These are phyloP conservation scores for Paraurostyla sp. DNA, from an alignment of 73 alveolate species.

Conservation along the genomic window DNA sequence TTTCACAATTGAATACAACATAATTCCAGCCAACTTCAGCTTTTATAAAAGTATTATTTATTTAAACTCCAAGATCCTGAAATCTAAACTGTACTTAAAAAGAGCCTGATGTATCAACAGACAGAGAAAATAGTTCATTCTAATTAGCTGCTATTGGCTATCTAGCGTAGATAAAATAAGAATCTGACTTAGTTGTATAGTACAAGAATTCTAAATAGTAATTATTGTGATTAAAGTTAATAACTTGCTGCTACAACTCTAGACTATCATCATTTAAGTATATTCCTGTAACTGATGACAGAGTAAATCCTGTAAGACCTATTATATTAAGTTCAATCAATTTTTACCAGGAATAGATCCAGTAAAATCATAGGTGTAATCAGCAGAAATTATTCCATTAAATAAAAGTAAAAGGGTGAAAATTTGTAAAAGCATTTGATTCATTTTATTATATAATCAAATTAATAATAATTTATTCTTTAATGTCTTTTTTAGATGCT, in stretches of 20 bases:
- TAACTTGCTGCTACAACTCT: not conserved
- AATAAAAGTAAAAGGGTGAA: too few relatives aligned
- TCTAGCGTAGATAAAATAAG: constrained; percentile 3
- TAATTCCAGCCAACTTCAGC: constrained; percentile 10
- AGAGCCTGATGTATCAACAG: not conserved
- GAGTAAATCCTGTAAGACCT: not conserved
- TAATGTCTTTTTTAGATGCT: too few relatives aligned
- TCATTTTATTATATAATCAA: too few relatives aligned
- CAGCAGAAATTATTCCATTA: too few relatives aligned
- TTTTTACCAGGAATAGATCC: too few relatives aligned
- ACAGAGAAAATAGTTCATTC: not conserved
- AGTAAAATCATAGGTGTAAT: too few relatives aligned
- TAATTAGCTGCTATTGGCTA: not conserved
- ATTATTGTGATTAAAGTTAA: not conserved
- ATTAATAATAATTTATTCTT: too few relatives aligned
- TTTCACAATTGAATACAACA: not conserved
- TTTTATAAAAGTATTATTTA: not conserved
- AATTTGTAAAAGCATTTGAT: too few relatives aligned
- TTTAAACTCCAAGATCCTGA: not conserved
- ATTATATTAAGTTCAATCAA: too few relatives aligned
- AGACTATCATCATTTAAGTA: not conserved
- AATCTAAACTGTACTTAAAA: not conserved
- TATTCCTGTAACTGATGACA: not conserved
- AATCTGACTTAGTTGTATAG: not conserved
- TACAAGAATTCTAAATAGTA: not conserved